Percentiles rank a stretch among this genome's conserved stretches.
phyloP scores from a whole-genome alignment of 352 stramenopile genomes.

The Globisporangium mamillatum region DNA sequence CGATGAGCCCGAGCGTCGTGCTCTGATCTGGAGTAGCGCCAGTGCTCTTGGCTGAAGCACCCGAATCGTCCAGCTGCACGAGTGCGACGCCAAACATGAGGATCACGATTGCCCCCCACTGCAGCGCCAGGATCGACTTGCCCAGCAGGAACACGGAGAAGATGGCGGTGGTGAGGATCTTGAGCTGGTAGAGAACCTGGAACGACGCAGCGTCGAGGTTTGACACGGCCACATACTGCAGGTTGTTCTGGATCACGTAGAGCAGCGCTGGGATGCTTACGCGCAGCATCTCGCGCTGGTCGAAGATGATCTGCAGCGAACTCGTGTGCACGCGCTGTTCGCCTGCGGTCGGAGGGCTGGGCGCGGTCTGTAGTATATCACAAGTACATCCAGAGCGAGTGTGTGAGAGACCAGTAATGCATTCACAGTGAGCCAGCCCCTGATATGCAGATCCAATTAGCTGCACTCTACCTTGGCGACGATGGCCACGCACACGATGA shows the following conservation, averaged over 20 bases:
- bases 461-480: conserved; percentile 32
- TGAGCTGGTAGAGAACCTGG: conserved; percentile 86
- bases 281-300: conserved; percentile 57
- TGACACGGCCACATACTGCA: conserved; percentile 78
- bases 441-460: not conserved
- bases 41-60: conserved; percentile 8
- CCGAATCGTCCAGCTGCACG: conserved; percentile 64
- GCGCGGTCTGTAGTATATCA: not conserved
- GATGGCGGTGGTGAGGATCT: conserved; percentile 84
- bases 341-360: not conserved
- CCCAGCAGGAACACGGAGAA: conserved; percentile 82
- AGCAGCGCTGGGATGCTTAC: conserved; percentile 75
- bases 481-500: conserved; percentile 45
- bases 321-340: conserved; percentile 15
- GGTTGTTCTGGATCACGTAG: conserved; percentile 85
- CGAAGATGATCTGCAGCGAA: conserved; percentile 47
- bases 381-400: no score
- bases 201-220: conserved; percentile 81
- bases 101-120: conserved; percentile 77
- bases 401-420: not conserved
- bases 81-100: conserved; percentile 81
- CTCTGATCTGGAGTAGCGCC: conserved; percentile 32
- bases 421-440: not conserved
- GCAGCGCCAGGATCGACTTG: conserved; percentile 63
- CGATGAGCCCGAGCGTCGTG: conserved; percentile 64